phyloP scores from a whole-genome alignment of 345 rosid species.

The Eucalyptus regnans region DNA sequence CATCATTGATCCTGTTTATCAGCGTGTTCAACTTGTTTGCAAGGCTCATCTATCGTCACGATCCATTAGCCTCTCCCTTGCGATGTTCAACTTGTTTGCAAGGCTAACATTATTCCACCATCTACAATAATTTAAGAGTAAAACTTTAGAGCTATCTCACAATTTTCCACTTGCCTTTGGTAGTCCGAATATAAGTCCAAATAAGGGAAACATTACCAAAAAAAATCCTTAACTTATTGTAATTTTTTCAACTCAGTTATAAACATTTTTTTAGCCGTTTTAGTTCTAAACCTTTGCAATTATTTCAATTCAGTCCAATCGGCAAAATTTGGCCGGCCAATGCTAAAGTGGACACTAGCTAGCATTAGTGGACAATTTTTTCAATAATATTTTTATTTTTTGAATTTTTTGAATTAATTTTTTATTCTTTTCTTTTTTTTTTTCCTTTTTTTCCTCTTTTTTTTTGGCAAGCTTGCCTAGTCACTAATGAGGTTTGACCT shows the following conservation, averaged over 20 bases:
- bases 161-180: no score
- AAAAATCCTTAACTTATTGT: background rate
- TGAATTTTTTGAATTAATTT: no score
- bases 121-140: background rate
- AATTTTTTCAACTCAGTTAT: no score
- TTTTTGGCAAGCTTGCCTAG: no score
- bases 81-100: background rate
- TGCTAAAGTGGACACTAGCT: accelerated
- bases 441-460: accelerated
- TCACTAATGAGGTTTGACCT: no score
- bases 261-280: background rate
- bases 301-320: no score
- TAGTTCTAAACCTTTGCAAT: no score
- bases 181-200: background rate
- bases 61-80: constrained; percentile 32
- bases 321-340: accelerated
- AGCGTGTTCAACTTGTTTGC: constrained; percentile 5
- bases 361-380: no score
- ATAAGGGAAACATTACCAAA: background rate
- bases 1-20: constrained; percentile 8
- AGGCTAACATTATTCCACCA: constrained; percentile 20
- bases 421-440: no score
- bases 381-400: no score
- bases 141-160: background rate
- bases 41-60: constrained; percentile 9